phyloP scores from a whole-genome alignment of 2,329 filamentous ascomycete genomes.

The Nemania serpens region DNA sequence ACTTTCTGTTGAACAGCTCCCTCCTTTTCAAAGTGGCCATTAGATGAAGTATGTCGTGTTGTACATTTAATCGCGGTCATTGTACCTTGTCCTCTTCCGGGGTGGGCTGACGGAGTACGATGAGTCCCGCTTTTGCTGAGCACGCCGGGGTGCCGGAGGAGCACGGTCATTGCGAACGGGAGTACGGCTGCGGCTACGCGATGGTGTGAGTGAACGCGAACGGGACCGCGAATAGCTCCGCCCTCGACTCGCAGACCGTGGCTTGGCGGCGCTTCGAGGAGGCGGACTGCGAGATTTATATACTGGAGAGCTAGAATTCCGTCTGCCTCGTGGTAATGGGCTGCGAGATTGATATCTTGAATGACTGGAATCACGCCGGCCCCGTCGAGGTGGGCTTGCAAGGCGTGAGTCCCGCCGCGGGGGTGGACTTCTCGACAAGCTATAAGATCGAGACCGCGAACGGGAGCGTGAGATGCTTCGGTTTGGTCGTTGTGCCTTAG shows the following conservation, averaged over 20 bases:
- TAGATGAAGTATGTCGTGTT: background rate
- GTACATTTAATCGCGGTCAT: slow-evolving; percentile 21
- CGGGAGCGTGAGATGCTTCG: slow-evolving; percentile 24
- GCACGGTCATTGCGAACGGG: slow-evolving; percentile 29
- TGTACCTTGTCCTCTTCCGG: slow-evolving; percentile 33
- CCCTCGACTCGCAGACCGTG: slow-evolving; percentile 32
- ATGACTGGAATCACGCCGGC: slow-evolving; percentile 18
- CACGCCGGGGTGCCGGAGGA: slow-evolving; percentile 22
- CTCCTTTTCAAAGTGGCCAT: slow-evolving; percentile 12
- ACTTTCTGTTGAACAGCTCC: background rate
- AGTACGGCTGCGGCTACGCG: slow-evolving; percentile 33
- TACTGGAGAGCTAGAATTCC: slow-evolving; percentile 23
- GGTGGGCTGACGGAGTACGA: slow-evolving; percentile 27
- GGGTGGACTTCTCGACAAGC: slow-evolving; percentile 24
- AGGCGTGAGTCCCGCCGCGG: slow-evolving; percentile 13
- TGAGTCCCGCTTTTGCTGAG: slow-evolving; percentile 30
- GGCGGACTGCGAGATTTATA: slow-evolving; percentile 26
- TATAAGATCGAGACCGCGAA: slow-evolving; percentile 26
- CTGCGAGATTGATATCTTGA: slow-evolving; percentile 29
- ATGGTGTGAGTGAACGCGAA: slow-evolving; percentile 32
- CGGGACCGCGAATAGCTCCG: slow-evolving; percentile 32
- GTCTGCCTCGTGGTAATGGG: slow-evolving; percentile 28
- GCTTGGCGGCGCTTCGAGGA: slow-evolving; percentile 23
- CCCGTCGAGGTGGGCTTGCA: slow-evolving; percentile 19
- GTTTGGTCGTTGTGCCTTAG: slow-evolving; percentile 39